Percentiles rank a stretch among this genome's conserved stretches.
Conservation (phyloP, 345 rosid genomes). For the Aegle marmelos region DNA sequence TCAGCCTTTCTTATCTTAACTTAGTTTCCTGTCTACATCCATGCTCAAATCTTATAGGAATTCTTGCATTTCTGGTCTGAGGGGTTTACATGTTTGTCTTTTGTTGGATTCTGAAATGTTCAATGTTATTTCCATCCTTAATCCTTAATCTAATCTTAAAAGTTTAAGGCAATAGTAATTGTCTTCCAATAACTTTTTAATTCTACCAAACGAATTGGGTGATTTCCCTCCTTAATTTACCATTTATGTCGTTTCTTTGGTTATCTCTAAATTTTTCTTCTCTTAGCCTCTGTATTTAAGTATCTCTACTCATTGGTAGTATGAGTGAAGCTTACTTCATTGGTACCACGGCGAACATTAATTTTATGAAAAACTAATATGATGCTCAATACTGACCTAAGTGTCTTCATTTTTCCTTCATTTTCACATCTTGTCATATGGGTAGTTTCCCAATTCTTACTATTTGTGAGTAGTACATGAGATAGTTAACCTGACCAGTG, state of each 20-base stretch:
- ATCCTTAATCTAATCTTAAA: too few species aligned
- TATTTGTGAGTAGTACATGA: neutral
- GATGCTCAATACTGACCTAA: neutral
- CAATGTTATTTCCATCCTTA: too few species aligned
- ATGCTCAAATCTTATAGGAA: neutral
- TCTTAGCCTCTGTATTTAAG: too few species aligned
- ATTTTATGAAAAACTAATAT: neutral
- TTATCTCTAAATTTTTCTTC: too few species aligned
- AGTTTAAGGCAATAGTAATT: too few species aligned
- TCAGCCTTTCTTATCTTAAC: neutral
- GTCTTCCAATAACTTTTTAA: too few species aligned
- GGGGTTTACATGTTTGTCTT: neutral
- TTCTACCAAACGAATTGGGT: too few species aligned
- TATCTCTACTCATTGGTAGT: too few species aligned
- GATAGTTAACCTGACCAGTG: neutral
- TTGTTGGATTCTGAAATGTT: neutral
- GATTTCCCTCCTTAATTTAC: too few species aligned
- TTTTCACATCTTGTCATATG: neutral
- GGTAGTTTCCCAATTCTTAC: neutral
- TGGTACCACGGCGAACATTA: neutral
- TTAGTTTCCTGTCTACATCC: neutral
- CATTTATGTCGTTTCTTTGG: too few species aligned
- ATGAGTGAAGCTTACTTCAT: neutral
- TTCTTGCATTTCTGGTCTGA: neutral
- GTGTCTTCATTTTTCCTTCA: neutral